These are phyloP conservation scores for Annulohypoxylon stygium DNA, from an alignment of 495 filamentous ascomycete genomes.

Conservation along the genomic window DNA sequence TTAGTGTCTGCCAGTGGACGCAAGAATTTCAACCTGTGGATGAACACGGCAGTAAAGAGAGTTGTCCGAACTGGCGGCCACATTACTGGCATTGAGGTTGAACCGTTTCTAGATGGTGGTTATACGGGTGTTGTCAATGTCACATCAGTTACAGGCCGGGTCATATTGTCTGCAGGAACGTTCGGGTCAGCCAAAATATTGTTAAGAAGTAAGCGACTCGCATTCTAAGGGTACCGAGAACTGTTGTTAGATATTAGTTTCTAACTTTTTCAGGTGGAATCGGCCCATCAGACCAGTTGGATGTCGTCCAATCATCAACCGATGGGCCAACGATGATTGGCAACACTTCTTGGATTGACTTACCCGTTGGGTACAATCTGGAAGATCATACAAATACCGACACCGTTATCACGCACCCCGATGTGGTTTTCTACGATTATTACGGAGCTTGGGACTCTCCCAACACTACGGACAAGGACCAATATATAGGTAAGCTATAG, in stretches of 20 bases:
- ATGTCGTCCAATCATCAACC: constrained; percentile 64
- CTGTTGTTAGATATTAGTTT: background rate
- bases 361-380: constrained; percentile 78
- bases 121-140: constrained; percentile 70
- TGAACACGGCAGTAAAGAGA: constrained; percentile 74
- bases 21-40: constrained; percentile 75
- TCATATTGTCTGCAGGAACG: constrained; percentile 77
- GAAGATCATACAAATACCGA: constrained; percentile 78
- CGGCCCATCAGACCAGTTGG: constrained; percentile 69
- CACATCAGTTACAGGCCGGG: constrained; percentile 70
- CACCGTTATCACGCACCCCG: constrained; percentile 71
- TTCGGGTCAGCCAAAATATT: constrained; percentile 71
- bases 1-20: constrained; percentile 71
- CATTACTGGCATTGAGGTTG: constrained; percentile 76
- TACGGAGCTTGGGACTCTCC: constrained; percentile 68
- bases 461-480: constrained; percentile 50
- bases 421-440: constrained; percentile 74
- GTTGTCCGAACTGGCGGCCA: constrained; percentile 72
- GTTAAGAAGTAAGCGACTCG: constrained; percentile 28
- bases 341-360: constrained; percentile 70
- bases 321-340: constrained; percentile 66
- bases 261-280: constrained; percentile 64
- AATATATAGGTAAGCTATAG: constrained; percentile 53
- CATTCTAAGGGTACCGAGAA: background rate
- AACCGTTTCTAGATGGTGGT: constrained; percentile 67